Evolutionary conservation across 2,329 filamentous ascomycete genomes (phyloP), one percentile per base, ranked within the genome.

Genomic region (Ophiostoma triangulosporum): DNA sequence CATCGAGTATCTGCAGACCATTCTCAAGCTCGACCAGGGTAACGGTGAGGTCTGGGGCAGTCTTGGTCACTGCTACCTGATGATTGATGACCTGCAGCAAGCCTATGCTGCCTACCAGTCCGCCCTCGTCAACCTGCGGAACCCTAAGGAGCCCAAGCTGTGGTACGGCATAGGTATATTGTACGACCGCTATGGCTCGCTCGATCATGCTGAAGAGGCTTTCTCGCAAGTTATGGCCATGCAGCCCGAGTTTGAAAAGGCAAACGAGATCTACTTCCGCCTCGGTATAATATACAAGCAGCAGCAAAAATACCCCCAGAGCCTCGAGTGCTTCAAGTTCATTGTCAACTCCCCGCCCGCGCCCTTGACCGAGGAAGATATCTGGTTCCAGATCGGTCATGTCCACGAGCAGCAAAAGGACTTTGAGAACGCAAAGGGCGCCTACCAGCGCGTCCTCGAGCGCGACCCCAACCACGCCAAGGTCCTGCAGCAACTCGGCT

Each of bases 211-310:
- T 60, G 93, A 97, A 67, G 93, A 97, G 66, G 93, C 93, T 5
- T 97, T 97, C 65, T 96, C 91, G 2, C 88, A 97, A 65, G 93
- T 98, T 58, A 97, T 98, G 93, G 85, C 88, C 61, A 97, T 98
- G 84, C 86, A 95, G 63, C 93, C 91, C 4, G 84, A 89, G 62
- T 97, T 97, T 61, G 93, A 98, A 64, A 98, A 98, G 76, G 90
- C 91, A 54, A 97, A 97, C 64, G 93, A 98, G 67, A 97, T 98
- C 52, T 98, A 97, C 68, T 98, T 98, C 70, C 82, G 93, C 27
- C 78, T 98, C 8, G 93, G 93, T n/a, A 98, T 98, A 72, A 97
- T 98, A 60, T 97, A 97, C 74, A 98, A 98, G 68, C 91, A 97
- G 64, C 93, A 97, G 66, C 84, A 90, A 57, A 97, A 97, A 67